phyloP scores from a whole-genome alignment of 2,329 filamentous ascomycete species.

The Ceratocystis variospora region DNA sequence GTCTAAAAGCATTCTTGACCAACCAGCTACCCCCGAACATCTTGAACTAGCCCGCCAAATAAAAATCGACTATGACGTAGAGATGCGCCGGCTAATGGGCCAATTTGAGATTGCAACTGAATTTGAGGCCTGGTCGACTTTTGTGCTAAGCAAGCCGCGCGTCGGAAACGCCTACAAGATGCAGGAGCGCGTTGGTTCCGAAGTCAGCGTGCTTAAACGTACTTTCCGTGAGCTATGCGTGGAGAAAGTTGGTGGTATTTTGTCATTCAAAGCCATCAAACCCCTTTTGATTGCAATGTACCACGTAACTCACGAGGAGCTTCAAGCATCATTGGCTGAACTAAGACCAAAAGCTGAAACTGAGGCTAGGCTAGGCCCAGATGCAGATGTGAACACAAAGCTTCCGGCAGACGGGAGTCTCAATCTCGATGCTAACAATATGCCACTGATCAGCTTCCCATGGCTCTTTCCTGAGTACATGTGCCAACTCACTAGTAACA shows the following conservation, averaged over 20 bases:
- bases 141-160: slow-evolving; percentile 61
- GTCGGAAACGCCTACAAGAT: slow-evolving; percentile 71
- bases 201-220: slow-evolving; percentile 52
- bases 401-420: no score
- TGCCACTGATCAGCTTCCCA: slow-evolving; percentile 84
- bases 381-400: no score
- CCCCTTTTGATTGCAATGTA: slow-evolving; percentile 83
- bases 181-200: slow-evolving; percentile 64
- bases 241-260: slow-evolving; percentile 44
- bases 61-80: slow-evolving; percentile 65
- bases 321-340: slow-evolving; percentile 24
- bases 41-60: slow-evolving; percentile 48
- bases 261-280: slow-evolving; percentile 37
- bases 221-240: slow-evolving; percentile 55
- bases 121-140: slow-evolving; percentile 83
- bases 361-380: background rate
- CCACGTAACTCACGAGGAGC: slow-evolving; percentile 59
- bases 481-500: slow-evolving; percentile 46
- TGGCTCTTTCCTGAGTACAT: slow-evolving; percentile 74
- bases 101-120: slow-evolving; percentile 75
- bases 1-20: slow-evolving; percentile 56
- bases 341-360: background rate
- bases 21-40: slow-evolving; percentile 38
- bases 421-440: slow-evolving; percentile 25
- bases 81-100: slow-evolving; percentile 65